Percentiles rank a stretch among this genome's conserved stretches.
Evolutionary conservation across 495 filamentous ascomycete genomes (phyloP).

Genomic region (Penicillium taxi): DNA sequence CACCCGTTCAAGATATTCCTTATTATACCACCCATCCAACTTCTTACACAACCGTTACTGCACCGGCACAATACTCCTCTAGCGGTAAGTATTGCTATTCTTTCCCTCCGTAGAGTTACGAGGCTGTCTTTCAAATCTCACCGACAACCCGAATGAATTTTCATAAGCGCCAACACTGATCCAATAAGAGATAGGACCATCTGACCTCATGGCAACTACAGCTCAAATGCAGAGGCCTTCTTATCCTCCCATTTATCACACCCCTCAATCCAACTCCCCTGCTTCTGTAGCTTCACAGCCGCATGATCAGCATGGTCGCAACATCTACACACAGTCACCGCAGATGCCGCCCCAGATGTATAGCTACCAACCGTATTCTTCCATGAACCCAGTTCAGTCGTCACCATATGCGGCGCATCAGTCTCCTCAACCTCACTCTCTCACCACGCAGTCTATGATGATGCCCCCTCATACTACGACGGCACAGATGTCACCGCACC

Average conservation of each 20-base stretch:
- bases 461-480: constrained; percentile 61
- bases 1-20: constrained; percentile 54
- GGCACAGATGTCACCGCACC: constrained; percentile 48
- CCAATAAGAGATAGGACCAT: constrained; percentile 49
- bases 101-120: neutral
- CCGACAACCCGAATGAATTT: neutral
- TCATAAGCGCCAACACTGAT: constrained; percentile 7
- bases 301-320: constrained; percentile 77
- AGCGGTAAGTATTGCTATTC: constrained; percentile 54
- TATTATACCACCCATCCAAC: constrained; percentile 65
- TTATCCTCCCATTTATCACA: constrained; percentile 93
- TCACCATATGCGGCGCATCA: constrained; percentile 73
- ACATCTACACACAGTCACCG: constrained; percentile 72
- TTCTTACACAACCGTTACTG: constrained; percentile 63
- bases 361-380: constrained; percentile 64
- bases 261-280: constrained; percentile 90
- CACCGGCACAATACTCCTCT: constrained; percentile 64
- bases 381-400: constrained; percentile 60
- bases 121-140: neutral
- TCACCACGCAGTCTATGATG: constrained; percentile 55
- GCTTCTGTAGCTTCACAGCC: constrained; percentile 89
- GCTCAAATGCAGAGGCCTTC: constrained; percentile 76
- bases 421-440: constrained; percentile 55
- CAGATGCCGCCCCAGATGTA: constrained; percentile 73
- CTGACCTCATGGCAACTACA: constrained; percentile 85